Evolutionary conservation across 495 filamentous ascomycete genomes (phyloP).

Genomic region (Aspergillus taichungensis): DNA sequence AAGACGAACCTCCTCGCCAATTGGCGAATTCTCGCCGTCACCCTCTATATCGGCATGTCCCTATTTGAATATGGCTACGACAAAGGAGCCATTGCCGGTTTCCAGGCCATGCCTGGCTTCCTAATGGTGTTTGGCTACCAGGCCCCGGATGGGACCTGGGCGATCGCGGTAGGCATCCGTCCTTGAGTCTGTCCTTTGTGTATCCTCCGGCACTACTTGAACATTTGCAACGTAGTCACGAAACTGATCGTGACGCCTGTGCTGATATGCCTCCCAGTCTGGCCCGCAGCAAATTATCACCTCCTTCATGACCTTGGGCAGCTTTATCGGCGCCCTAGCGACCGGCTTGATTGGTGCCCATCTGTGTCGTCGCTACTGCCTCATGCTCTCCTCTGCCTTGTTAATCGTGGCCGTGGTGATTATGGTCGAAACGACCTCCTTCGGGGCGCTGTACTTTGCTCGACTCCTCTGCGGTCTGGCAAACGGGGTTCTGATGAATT

Average conservation of each 20-base stretch:
- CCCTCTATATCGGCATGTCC: neutral
- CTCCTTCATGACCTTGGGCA: neutral
- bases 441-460: neutral
- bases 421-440: neutral
- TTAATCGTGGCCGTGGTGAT: neutral
- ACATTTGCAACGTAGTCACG: too few relatives aligned
- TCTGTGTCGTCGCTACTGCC: neutral
- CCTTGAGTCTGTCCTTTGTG: too few relatives aligned
- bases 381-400: neutral
- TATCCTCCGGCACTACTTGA: too few relatives aligned
- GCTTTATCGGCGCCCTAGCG: neutral
- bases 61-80: neutral
- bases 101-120: slow-evolving; percentile 1
- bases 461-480: neutral
- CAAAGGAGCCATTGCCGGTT: neutral
- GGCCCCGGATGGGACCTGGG: neutral
- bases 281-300: neutral
- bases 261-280: neutral
- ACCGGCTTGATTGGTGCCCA: neutral
- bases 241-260: too few relatives aligned
- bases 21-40: neutral
- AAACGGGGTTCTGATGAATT: neutral
- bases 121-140: neutral
- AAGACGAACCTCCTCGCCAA: neutral
- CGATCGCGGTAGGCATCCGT: neutral